These are phyloP conservation scores for Candida pini DNA, from an alignment of 805 yeast genomes.

Conservation along the genomic window DNA sequence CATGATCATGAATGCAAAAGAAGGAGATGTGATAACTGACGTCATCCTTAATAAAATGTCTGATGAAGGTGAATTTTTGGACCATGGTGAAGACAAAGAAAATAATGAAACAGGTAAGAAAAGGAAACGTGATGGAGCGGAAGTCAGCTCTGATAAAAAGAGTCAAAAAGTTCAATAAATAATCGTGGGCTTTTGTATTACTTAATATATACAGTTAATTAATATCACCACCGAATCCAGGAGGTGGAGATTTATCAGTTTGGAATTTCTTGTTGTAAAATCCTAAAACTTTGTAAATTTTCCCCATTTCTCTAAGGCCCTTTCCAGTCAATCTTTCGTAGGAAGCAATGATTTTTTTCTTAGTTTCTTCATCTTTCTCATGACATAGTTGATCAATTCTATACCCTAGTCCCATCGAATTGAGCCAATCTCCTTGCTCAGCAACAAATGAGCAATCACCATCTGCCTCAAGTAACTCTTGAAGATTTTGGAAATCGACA, in stretches of 20 bases:
- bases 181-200: too few species aligned
- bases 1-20: constrained; percentile 48
- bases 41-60: constrained; percentile 30
- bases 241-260: constrained; percentile 35
- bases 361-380: constrained; percentile 36
- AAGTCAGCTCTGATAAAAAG: constrained; percentile 1
- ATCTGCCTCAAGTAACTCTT: constrained; percentile 26
- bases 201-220: background rate
- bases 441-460: constrained; percentile 20
- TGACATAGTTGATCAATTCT: constrained; percentile 56
- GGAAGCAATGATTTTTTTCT: constrained; percentile 47
- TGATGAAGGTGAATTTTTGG: constrained; percentile 28
- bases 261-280: constrained; percentile 36
- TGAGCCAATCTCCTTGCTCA: constrained; percentile 77
- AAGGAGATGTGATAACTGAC: constrained; percentile 42
- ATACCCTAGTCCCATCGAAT: constrained; percentile 67
- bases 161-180: background rate
- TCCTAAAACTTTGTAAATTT: constrained; percentile 65
- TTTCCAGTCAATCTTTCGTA: constrained; percentile 61
- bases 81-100: constrained; percentile 2
- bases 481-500: constrained; percentile 69
- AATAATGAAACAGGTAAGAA: constrained; percentile 3
- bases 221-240: constrained; percentile 45
- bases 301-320: constrained; percentile 66
- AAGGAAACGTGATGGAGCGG: background rate